phyloP scores from a whole-genome alignment of 2,329 filamentous ascomycete genomes.

The Saccharata proteae region DNA sequence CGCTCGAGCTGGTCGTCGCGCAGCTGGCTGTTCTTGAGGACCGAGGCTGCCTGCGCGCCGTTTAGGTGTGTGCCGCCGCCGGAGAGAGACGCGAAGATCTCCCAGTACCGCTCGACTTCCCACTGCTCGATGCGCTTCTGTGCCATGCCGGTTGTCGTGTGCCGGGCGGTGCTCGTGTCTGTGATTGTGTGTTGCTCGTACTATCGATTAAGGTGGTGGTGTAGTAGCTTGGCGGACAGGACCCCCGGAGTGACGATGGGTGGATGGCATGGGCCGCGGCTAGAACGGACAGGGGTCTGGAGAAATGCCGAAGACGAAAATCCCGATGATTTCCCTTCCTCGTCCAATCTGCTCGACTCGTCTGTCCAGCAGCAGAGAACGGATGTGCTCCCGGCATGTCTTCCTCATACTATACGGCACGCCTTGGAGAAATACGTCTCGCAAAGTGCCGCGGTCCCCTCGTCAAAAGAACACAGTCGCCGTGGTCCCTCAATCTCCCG shows the following conservation, averaged over 20 bases:
- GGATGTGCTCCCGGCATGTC: too few relatives aligned
- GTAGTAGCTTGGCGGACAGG: background rate
- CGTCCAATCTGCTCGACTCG: too few relatives aligned
- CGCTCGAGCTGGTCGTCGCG: conserved; percentile 80
- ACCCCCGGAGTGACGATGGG: background rate
- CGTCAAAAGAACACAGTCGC: too few relatives aligned
- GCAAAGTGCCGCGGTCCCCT: too few relatives aligned
- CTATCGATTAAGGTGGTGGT: conserved; percentile 1
- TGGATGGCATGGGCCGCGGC: too few relatives aligned
- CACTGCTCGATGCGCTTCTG: conserved; percentile 54
- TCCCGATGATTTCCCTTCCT: too few relatives aligned
- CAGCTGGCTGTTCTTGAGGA: conserved; percentile 62
- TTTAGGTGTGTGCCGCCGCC: conserved; percentile 54
- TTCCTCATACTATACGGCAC: too few relatives aligned
- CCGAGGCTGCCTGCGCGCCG: conserved; percentile 56
- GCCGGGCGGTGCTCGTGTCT: background rate
- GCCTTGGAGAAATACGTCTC: too few relatives aligned
- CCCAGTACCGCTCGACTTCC: conserved; percentile 69
- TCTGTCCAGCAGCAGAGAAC: too few relatives aligned
- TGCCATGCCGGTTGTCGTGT: conserved; percentile 18
- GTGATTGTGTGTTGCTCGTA: background rate
- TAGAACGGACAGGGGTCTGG: too few relatives aligned
- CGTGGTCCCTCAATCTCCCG: too few relatives aligned
- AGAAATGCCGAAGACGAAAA: too few relatives aligned
- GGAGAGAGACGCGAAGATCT: conserved; percentile 60